phyloP scores from a whole-genome alignment of 1,284 basidiomycete species.

The Cryptococcus sp. region DNA sequence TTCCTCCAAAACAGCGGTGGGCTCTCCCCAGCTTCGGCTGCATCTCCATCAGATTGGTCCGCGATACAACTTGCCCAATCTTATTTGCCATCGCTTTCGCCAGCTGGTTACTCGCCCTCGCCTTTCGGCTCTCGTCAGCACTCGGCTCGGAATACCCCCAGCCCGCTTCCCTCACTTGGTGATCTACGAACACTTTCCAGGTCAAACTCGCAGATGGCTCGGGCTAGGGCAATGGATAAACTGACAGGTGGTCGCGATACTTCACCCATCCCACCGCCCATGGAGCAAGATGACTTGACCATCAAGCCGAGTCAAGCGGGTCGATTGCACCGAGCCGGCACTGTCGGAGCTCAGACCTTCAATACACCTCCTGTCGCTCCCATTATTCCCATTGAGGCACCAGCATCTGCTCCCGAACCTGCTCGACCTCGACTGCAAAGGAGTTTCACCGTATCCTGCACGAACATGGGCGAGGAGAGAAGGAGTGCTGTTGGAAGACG shows the following conservation, averaged over 20 bases:
- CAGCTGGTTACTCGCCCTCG: slow-evolving; percentile 15
- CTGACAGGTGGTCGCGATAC: slow-evolving; percentile 41
- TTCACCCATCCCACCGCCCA: background rate
- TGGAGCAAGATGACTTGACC: slow-evolving; percentile 15
- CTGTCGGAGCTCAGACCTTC: slow-evolving; percentile 30
- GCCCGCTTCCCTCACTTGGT: slow-evolving; percentile 41
- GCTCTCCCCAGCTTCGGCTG: too few relatives aligned
- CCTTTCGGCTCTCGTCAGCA: slow-evolving; percentile 7
- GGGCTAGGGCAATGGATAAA: slow-evolving; percentile 45
- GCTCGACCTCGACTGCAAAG: slow-evolving; percentile 41
- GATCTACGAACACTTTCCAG: slow-evolving; percentile 42
- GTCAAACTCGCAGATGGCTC: slow-evolving; percentile 45
- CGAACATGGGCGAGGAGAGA: slow-evolving; percentile 47
- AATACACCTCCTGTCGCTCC: too few relatives aligned
- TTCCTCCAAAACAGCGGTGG: slow-evolving; percentile 16
- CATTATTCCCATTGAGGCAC: slow-evolving; percentile 7
- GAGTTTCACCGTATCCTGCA: slow-evolving; percentile 44
- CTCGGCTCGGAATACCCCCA: slow-evolving; percentile 34
- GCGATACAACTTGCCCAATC: slow-evolving; percentile 38
- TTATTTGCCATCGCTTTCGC: slow-evolving; percentile 37
- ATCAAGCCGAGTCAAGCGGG: slow-evolving; percentile 15
- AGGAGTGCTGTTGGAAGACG: slow-evolving; percentile 46
- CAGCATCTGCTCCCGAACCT: slow-evolving; percentile 6
- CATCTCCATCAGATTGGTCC: slow-evolving; percentile 30
- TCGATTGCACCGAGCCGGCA: slow-evolving; percentile 31